phyloP scores from a whole-genome alignment of 257 asterid species.

The Craterostigma plantagineum region DNA sequence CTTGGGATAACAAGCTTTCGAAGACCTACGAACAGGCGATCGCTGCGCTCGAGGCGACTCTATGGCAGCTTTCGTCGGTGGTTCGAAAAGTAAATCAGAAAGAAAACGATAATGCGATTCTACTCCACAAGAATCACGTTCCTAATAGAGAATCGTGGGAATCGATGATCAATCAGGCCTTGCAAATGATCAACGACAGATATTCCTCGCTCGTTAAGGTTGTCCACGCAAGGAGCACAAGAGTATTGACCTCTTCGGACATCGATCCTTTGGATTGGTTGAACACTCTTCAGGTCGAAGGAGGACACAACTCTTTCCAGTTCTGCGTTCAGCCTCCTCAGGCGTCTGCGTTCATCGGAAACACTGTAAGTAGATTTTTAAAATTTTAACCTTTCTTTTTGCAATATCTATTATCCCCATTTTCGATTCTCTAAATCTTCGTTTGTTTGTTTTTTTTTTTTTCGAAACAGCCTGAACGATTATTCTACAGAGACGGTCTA shows the following conservation, averaged over 20 bases:
- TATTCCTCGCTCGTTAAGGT: conserved; percentile 61
- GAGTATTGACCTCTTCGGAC: conserved; percentile 46
- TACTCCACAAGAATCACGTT: conserved; percentile 40
- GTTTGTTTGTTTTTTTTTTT: no score
- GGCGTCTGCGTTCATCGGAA: conserved; percentile 83
- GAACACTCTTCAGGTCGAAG: conserved; percentile 44
- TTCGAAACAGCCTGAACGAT: conserved; percentile 61
- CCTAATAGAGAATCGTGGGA: conserved; percentile 69
- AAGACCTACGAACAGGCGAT: conserved; percentile 44
- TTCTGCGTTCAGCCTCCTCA: conserved; percentile 86
- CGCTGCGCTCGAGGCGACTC: conserved; percentile 50
- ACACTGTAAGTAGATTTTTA: conserved; percentile 43
- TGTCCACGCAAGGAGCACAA: conserved; percentile 92
- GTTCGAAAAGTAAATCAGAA: conserved; percentile 18
- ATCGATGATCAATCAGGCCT: conserved; percentile 39
- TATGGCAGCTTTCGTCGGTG: conserved; percentile 51
- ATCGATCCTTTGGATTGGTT: conserved; percentile 69
- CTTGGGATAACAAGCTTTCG: conserved; percentile 74
- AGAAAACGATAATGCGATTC: conserved; percentile 17
- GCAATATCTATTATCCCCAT: no score
- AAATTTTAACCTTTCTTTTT: no score
- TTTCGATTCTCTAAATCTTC: no score
- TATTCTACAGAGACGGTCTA: conserved; percentile 55
- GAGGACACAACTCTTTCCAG: conserved; percentile 52
- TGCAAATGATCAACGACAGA: conserved; percentile 38